These are phyloP conservation scores for Erysimum cheiranthoides DNA, from an alignment of 345 rosid species.

Conservation along the genomic window DNA sequence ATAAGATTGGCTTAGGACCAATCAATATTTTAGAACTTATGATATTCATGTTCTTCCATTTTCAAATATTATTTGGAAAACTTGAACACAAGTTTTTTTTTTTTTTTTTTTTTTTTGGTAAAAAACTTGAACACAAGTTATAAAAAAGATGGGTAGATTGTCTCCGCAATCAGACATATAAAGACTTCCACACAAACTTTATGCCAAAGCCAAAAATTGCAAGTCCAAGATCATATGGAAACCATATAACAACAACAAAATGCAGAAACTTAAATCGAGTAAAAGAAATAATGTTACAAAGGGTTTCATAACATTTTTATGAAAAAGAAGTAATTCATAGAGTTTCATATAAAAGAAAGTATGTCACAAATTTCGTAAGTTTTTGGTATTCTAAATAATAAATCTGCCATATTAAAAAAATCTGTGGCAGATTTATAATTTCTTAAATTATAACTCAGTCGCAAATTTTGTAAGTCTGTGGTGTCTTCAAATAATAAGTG, in stretches of 20 bases:
- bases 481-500: no score
- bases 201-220: slow-evolving; percentile 4
- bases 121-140: background rate
- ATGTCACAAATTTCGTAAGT: no score
- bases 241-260: background rate
- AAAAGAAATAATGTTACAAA: slow-evolving; percentile 29
- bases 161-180: background rate
- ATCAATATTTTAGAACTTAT: background rate
- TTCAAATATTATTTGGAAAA: background rate
- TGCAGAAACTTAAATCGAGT: background rate
- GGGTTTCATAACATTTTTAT: slow-evolving; percentile 29
- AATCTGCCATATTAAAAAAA: no score
- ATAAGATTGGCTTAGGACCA: background rate
- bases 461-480: no score
- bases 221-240: background rate
- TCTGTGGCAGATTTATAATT: no score
- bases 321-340: slow-evolving; percentile 4
- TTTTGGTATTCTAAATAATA: no score
- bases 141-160: background rate
- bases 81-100: no score
- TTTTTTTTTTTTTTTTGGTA: no score
- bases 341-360: no score
- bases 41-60: no score
- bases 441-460: no score
- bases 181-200: background rate